Percentiles rank a stretch among this genome's conserved stretches.
Evolutionary conservation across 495 filamentous ascomycete species (phyloP).

Genomic region (Podospora bellae-mahoneyi): DNA sequence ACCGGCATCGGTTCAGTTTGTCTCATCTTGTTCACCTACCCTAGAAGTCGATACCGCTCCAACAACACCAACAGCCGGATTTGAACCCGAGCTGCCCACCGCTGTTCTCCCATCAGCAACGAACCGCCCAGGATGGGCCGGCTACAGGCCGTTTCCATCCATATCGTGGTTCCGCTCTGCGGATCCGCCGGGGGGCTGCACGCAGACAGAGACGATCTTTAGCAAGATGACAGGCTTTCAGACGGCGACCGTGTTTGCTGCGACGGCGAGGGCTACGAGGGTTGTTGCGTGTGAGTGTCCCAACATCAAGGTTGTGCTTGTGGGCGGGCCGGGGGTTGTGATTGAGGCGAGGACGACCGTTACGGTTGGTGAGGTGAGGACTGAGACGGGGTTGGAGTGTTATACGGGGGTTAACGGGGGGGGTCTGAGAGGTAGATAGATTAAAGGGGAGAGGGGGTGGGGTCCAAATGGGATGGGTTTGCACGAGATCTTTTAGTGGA

Average conservation of each 20-base stretch:
- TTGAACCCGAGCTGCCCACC: not conserved
- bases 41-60: not conserved
- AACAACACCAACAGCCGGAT: not conserved
- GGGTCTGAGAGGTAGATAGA: not conserved
- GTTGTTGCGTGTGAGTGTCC: conserved; percentile 12
- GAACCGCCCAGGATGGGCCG: not conserved
- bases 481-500: not conserved
- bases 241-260: conserved; percentile 9
- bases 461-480: not conserved
- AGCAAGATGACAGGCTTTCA: conserved; percentile 10
- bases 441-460: not conserved
- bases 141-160: not conserved
- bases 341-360: conserved; percentile 10
- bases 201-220: conserved; percentile 14
- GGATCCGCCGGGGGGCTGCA: conserved; percentile 10
- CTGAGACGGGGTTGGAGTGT: conserved; percentile 9
- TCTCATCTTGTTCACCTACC: not conserved
- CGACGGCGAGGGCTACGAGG: conserved; percentile 13
- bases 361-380: not conserved
- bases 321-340: conserved; percentile 13
- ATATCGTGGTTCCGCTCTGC: conserved; percentile 1
- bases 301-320: conserved; percentile 6
- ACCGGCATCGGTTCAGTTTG: not conserved
- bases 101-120: not conserved
- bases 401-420: not conserved